phyloP scores from a whole-genome alignment of 2,329 filamentous ascomycete genomes.

The Clonostachys solani region DNA sequence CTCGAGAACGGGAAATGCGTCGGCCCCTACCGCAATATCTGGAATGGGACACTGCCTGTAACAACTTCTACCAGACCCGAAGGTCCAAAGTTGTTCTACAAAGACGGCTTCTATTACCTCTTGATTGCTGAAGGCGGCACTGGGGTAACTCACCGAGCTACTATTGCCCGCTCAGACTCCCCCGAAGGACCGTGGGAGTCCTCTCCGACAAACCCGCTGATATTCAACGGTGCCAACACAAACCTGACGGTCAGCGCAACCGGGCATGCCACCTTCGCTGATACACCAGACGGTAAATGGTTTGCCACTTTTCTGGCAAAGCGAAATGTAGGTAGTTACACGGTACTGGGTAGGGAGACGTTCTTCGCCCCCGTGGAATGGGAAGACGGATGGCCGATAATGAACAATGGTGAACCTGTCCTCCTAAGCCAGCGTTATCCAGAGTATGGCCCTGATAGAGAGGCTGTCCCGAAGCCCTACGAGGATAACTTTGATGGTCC shows the following conservation, averaged over 20 bases:
- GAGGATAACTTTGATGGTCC: not conserved
- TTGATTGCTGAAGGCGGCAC: conserved; percentile 46
- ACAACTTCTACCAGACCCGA: conserved; percentile 8
- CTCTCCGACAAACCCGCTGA: conserved; percentile 28
- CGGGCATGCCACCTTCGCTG: conserved; percentile 12
- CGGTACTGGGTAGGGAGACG: conserved; percentile 8
- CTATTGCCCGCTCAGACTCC: conserved; percentile 31
- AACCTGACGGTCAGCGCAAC: conserved; percentile 10
- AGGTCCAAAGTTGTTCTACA: conserved; percentile 33
- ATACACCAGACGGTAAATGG: conserved; percentile 12
- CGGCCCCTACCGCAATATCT: conserved; percentile 10
- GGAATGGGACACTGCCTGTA: conserved; percentile 13
- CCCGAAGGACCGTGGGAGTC: conserved; percentile 36
- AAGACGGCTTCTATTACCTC: conserved; percentile 39
- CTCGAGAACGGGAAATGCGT: conserved; percentile 10
- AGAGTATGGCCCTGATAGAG: not conserved
- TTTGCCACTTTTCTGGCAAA: conserved; percentile 12
- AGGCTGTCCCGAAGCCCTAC: not conserved
- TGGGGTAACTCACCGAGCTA: conserved; percentile 29
- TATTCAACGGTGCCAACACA: conserved; percentile 10
- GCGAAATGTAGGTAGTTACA: conserved; percentile 7
- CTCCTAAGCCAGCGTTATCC: not conserved
- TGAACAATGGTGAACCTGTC: conserved; percentile 11
- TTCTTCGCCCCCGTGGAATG: conserved; percentile 14
- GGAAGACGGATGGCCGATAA: conserved; percentile 13